phyloP scores from a whole-genome alignment of 495 filamentous ascomycete species.

The Neurospora intermedia region DNA sequence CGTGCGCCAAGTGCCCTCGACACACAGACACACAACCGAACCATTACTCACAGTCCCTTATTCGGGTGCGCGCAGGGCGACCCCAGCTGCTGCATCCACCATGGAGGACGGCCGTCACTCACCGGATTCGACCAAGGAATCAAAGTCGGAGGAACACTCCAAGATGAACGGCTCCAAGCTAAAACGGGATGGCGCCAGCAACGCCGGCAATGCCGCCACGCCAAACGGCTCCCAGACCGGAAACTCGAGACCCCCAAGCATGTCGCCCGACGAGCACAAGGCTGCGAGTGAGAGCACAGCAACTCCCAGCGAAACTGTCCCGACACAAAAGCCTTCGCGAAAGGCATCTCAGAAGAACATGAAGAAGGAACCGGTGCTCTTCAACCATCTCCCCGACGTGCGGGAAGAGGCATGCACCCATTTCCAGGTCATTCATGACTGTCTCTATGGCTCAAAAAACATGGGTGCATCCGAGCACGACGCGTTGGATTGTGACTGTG shows the following conservation, averaged over 20 bases:
- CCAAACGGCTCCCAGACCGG: conserved; percentile 28
- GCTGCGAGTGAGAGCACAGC: conserved; percentile 29
- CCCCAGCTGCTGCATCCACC: not conserved
- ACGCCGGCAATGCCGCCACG: conserved; percentile 17
- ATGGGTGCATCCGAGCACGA: conserved; percentile 84
- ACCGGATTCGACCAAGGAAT: conserved; percentile 20
- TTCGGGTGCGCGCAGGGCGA: not conserved
- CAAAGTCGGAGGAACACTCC: conserved; percentile 21
- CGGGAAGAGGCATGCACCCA: conserved; percentile 61
- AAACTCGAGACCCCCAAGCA: conserved; percentile 24
- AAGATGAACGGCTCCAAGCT: conserved; percentile 19
- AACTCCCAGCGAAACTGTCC: conserved; percentile 24
- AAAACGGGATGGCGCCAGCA: conserved; percentile 28
- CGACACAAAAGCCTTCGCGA: conserved; percentile 62
- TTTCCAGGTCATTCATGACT: conserved; percentile 75
- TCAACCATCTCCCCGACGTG: conserved; percentile 57
- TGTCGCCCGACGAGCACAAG: conserved; percentile 36
- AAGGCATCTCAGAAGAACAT: conserved; percentile 62
- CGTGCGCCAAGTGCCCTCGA: not conserved
- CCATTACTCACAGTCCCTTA: not conserved
- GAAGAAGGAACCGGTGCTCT: conserved; percentile 50
- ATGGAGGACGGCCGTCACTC: conserved; percentile 34
- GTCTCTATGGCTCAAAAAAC: conserved; percentile 78
- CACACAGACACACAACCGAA: not conserved
- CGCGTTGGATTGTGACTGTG: conserved; percentile 91